Base-by-base conservation (phyloP, 2,329 filamentous ascomycete species). In the Pseudogymnoascus sp. region DNA sequence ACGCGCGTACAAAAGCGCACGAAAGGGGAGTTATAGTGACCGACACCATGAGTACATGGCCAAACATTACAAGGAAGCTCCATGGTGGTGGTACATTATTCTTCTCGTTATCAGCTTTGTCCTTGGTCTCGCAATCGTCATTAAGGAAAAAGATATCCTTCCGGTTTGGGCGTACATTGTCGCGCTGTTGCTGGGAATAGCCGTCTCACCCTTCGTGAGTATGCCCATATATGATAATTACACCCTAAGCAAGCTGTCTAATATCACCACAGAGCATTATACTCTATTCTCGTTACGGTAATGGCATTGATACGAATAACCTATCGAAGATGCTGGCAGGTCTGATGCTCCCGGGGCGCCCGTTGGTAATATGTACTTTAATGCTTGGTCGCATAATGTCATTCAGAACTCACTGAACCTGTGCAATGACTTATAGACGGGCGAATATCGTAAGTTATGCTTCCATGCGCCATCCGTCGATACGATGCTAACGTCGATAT, bases 271-370 rank as follows among this genome's bases (percentile, higher is more conserved):
- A 81, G 79, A 84, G 81, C 65, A 78, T 75, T 0, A 68, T 84
- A 2, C 74, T 84, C 0, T 82, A 78, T 63, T 78, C 80, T 2
- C 75, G 80, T 0, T 84, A 75, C 42, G 82, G 82, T 8, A 84
- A 80, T 53, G 82, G 82, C 11, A 83, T 84, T 35, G 80, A 80
- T 6, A 84, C 82, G 2, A 84, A 84, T 68, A 82, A 84, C 63
- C 64, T 85, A 40, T 84, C 81, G 8, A 78, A 82, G 68, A 78
- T 81, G 74, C 69, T 82, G 21, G 79, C 75, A 3, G 80, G 78
- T 18, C 78, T 80, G 35, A 71, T 82, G 63, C 74, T 77, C 61
- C 79, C 75, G 12, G 73, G 73, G 3, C 66, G 71, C 23, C 74
- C 0, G 18, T 79, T 4, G 75, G 75, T 7, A 78, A 79, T 64